phyloP scores from a whole-genome alignment of 768 basidiomycete species.

The Russula abietina region DNA sequence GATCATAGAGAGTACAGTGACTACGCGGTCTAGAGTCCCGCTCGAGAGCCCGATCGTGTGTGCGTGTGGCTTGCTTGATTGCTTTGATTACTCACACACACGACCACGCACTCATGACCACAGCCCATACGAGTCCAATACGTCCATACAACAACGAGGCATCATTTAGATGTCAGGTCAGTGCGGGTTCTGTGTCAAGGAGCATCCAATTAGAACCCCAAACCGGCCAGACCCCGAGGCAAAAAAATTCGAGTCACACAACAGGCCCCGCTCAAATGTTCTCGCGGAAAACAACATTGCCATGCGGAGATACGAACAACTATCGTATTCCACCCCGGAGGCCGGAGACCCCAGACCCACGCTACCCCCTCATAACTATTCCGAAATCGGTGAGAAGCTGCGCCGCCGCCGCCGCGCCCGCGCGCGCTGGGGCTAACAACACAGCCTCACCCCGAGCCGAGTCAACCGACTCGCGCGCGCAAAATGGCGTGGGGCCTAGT shows the following conservation, averaged over 20 bases:
- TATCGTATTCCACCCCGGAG: not conserved
- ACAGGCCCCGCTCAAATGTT: not conserved
- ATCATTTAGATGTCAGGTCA: not conserved
- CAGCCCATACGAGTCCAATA: too few relatives aligned
- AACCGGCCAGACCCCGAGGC: not conserved
- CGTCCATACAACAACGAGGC: not conserved
- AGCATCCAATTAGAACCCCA: not conserved
- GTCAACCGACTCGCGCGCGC: not conserved
- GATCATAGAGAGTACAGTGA: not conserved
- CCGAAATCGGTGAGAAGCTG: too few relatives aligned
- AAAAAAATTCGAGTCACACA: not conserved
- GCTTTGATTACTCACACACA: too few relatives aligned
- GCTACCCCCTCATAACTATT: not conserved
- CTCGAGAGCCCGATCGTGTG: not conserved
- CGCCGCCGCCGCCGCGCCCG: too few relatives aligned
- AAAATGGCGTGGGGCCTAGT: not conserved
- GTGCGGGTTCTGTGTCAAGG: not conserved
- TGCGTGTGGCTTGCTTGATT: not conserved
- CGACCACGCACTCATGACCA: not conserved
- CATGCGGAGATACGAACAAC: not conserved
- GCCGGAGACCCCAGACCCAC: not conserved
- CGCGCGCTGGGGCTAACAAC: too few relatives aligned
- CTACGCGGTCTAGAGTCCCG: not conserved
- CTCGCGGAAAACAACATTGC: not conserved
- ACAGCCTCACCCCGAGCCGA: not conserved